These are phyloP conservation scores for Agaricus subrufescens DNA, from an alignment of 768 basidiomycete genomes.

Conservation along the genomic window DNA sequence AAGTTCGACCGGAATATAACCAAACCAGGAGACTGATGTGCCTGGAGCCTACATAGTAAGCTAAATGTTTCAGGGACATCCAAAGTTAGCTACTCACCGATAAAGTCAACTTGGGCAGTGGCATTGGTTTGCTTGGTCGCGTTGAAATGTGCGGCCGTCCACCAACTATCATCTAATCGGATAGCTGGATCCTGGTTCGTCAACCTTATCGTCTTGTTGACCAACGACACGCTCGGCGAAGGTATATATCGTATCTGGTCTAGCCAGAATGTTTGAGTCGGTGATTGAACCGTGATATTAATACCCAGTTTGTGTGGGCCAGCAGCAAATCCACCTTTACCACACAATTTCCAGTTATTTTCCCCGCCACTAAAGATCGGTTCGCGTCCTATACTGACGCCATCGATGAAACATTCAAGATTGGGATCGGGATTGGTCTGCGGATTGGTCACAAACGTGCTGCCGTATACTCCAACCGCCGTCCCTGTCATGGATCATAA, in stretches of 20 bases:
- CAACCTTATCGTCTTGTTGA: conserved; percentile 14
- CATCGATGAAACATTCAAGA: conserved; percentile 22
- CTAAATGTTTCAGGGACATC: not conserved
- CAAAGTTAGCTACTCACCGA: conserved; percentile 12
- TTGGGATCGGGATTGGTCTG: conserved; percentile 16
- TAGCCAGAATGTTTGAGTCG: conserved; percentile 20
- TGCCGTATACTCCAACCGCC: conserved; percentile 13
- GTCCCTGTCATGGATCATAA: conserved; percentile 8
- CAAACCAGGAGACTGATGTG: conserved; percentile 10
- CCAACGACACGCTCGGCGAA: conserved; percentile 14
- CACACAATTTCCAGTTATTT: conserved; percentile 21
- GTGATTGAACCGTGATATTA: conserved; percentile 6
- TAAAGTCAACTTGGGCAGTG: conserved; percentile 15
- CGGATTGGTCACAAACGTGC: conserved; percentile 12
- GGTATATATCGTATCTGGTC: conserved; percentile 24
- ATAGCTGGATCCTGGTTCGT: conserved; percentile 17
- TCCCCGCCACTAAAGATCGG: conserved; percentile 13
- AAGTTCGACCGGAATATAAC: not conserved
- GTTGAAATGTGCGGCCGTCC: conserved; percentile 12
- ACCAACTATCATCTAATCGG: conserved; percentile 19
- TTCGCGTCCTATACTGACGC: conserved; percentile 16
- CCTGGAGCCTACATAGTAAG: conserved; percentile 2
- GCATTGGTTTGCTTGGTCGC: conserved; percentile 13
- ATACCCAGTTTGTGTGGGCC: conserved; percentile 21
- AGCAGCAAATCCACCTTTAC: conserved; percentile 13